Evolutionary conservation across 2,329 filamentous ascomycete genomes (phyloP), one percentile per base, ranked within the genome.

Genomic region (Chaetomiaceae sp.): DNA sequence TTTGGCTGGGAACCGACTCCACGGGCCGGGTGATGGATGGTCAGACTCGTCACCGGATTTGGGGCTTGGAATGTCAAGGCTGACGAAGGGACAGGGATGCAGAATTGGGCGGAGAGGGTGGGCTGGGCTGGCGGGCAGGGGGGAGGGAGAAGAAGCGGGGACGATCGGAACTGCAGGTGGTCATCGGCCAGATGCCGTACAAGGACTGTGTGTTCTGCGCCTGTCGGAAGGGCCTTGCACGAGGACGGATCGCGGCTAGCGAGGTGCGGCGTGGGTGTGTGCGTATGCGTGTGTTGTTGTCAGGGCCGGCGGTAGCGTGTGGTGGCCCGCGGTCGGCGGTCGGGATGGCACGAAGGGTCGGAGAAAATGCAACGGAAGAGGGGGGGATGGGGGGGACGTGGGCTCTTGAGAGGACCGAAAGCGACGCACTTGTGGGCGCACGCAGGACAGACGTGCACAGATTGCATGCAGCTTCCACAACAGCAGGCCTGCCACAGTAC

Each of bases 131-230:
- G 39, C 26, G 39, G 32, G 19, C 29, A 35, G 32, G 14, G 19
- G 22, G 6, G 15, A 35, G 7, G 18, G 4, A 32, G n/a, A 24
- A 11, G n/a, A 36, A 20, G 38, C 38, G 44, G 37, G 32, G 37
- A 41, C 33, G 32, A 46, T 46, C 32, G 38, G 24, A 18, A 27
- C 38, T 41, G 38, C 32, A 41, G 32, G 36, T 24, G 30, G 33
- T 19, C 30, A 30, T 27, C 22, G 29, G 20, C 36, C 20, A 39
- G 42, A 39, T 45, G 36, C 36, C 39, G 24, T 18, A 24, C 4
- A n/a, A 24, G 9, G 36, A 26, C 6, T 24, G n/a, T 14, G 14
- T 5, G 15, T 15, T n/a, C 11, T 38, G 22, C 14, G 11, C 14
- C 20, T 26, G 36, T 11, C 22, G 22, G 5, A 24, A 9, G 6